These are phyloP conservation scores for Ophiosphaerella narmari DNA, from an alignment of 2,329 filamentous ascomycete genomes.

Conservation along the genomic window DNA sequence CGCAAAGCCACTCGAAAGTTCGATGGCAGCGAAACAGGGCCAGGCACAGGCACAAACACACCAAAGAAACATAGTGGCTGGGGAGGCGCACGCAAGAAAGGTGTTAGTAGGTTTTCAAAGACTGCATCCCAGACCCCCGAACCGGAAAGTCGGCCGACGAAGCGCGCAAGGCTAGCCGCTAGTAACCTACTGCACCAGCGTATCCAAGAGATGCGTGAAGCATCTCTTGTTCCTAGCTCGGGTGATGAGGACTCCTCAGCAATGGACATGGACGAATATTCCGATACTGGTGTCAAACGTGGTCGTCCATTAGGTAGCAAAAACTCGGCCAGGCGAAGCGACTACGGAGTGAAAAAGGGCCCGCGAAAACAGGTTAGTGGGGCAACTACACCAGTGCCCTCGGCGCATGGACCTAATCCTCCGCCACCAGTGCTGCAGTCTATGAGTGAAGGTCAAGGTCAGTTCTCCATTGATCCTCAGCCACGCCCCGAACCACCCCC, in stretches of 20 bases:
- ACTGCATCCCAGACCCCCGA: conserved; percentile 42
- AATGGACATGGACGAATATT: conserved; percentile 35
- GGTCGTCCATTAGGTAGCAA: conserved; percentile 52
- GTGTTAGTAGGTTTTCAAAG: conserved; percentile 39
- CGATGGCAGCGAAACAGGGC: conserved; percentile 37
- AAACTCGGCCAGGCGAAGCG: conserved; percentile 51
- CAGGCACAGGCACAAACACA: conserved; percentile 36
- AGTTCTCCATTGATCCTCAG: conserved; percentile 42
- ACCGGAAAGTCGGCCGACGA: conserved; percentile 36
- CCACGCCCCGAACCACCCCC: conserved; percentile 24
- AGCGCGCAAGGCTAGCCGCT: conserved; percentile 33
- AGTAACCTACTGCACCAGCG: conserved; percentile 46
- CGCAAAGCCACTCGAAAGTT: conserved; percentile 43
- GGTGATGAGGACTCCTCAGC: conserved; percentile 42
- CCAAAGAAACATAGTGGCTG: conserved; percentile 43
- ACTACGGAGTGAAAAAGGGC: conserved; percentile 56
- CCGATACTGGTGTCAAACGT: conserved; percentile 31
- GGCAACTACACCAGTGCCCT: conserved; percentile 21
- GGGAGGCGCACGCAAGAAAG: conserved; percentile 46
- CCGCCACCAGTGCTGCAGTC: conserved; percentile 39
- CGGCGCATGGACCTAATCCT: conserved; percentile 27
- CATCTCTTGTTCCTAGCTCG: conserved; percentile 45
- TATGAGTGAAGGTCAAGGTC: conserved; percentile 44
- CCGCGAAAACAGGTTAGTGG: conserved; percentile 47
- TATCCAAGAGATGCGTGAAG: conserved; percentile 53